These are phyloP conservation scores for Psidium guajava DNA, from an alignment of 345 rosid genomes.

Conservation along the genomic window DNA sequence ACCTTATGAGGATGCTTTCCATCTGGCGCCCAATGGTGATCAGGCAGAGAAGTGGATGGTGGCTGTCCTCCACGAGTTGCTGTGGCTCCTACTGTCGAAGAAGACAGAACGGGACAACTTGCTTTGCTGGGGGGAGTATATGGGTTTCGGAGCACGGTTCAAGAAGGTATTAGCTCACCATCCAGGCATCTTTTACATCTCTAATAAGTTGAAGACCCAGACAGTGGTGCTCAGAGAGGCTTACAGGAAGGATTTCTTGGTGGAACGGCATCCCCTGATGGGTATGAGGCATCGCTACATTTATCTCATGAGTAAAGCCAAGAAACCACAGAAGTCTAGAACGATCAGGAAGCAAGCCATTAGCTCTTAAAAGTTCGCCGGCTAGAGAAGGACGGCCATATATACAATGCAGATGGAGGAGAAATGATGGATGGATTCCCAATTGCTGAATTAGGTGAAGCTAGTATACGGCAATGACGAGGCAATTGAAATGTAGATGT, in stretches of 20 bases:
- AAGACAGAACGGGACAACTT: slow-evolving; percentile 67
- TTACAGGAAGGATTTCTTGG: slow-evolving; percentile 53
- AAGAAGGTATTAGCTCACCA: slow-evolving; percentile 59
- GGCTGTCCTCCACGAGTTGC: slow-evolving; percentile 67
- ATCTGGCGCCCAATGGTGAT: slow-evolving; percentile 44
- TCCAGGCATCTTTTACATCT: slow-evolving; percentile 75
- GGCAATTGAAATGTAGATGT: background rate
- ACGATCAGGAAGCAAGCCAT: background rate
- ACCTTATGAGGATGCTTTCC: slow-evolving; percentile 58
- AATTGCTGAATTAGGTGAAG: background rate
- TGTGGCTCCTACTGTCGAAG: slow-evolving; percentile 54
- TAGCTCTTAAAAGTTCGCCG: background rate
- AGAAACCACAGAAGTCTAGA: background rate
- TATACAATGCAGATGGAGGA: background rate
- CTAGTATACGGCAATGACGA: background rate
- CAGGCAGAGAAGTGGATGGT: slow-evolving; percentile 79
- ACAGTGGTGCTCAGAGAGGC: slow-evolving; percentile 77
- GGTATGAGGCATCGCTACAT: slow-evolving; percentile 76
- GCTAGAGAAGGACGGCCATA: background rate
- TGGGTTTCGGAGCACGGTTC: slow-evolving; percentile 56
- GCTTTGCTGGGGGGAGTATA: slow-evolving; percentile 47
- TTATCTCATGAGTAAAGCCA: slow-evolving; percentile 38
- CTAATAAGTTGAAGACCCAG: slow-evolving; percentile 73
- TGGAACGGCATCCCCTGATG: slow-evolving; percentile 61
- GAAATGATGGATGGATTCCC: background rate